phyloP scores from a whole-genome alignment of 805 yeast genomes.

The Saccharomycopsis olivae region DNA sequence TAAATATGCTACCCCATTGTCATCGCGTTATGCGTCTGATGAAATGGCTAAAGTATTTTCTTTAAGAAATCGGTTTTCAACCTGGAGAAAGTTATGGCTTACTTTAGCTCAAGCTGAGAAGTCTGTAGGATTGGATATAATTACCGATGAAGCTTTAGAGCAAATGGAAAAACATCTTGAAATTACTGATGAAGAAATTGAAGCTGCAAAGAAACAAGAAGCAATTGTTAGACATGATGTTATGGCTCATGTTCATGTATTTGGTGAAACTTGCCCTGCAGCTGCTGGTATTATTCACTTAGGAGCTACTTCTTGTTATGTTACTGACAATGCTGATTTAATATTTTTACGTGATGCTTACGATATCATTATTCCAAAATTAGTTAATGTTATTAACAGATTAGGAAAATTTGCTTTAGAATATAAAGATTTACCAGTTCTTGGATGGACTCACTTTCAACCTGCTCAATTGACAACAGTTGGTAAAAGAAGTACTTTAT shows the following conservation, averaged over 20 bases:
- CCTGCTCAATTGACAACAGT: conserved; percentile 98
- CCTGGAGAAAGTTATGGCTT: conserved; percentile 97
- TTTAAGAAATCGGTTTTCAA: conserved; percentile 84
- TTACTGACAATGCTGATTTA: conserved; percentile 96
- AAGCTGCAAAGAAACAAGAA: conserved; percentile 81
- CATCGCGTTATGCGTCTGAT: conserved; percentile 94
- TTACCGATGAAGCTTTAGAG: conserved; percentile 84
- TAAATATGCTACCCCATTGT: conserved; percentile 82
- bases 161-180: conserved; percentile 70
- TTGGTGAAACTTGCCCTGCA: conserved; percentile 84
- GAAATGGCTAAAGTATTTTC: conserved; percentile 95
- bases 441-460: conserved; percentile 99
- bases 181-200: conserved; percentile 90
- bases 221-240: conserved; percentile 98
- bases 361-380: conserved; percentile 85
- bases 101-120: conserved; percentile 93
- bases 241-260: conserved; percentile 97
- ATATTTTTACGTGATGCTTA: conserved; percentile 94
- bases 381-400: conserved; percentile 91
- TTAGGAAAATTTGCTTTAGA: conserved; percentile 78
- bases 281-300: conserved; percentile 97
- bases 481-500: conserved; percentile 94
- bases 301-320: conserved; percentile 97
- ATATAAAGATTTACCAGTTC: conserved; percentile 90
- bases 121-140: conserved; percentile 74